Conservation (phyloP, 2,329 filamentous ascomycete species). For the Triangularia verruculosa region DNA sequence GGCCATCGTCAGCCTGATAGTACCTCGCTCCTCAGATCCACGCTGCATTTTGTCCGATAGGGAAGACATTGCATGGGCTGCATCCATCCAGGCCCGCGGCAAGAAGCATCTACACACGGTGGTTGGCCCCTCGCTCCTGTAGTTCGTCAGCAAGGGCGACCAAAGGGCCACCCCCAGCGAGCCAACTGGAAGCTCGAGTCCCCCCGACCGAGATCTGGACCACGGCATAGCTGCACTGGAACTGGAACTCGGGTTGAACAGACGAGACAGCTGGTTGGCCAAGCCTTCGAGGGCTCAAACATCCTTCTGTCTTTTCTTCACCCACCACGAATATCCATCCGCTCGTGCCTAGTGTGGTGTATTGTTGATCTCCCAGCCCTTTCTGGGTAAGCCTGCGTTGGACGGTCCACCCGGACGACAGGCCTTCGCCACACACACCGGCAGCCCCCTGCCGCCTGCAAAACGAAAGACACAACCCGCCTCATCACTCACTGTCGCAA, state of each 20-base stretch:
- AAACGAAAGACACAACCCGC: conserved; percentile 10
- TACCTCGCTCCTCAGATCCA: conserved; percentile 16
- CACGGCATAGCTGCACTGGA: conserved; percentile 18
- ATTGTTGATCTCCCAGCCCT: conserved; percentile 6
- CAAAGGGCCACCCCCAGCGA: conserved; percentile 16
- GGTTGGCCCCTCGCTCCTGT: conserved; percentile 24
- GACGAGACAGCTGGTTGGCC: conserved; percentile 16
- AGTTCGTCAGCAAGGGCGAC: conserved; percentile 25
- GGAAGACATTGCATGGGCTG: conserved; percentile 22
- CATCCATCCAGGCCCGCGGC: conserved; percentile 19
- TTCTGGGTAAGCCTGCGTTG: not conserved
- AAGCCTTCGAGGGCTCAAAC: conserved; percentile 10
- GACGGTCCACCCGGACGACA: conserved; percentile 4
- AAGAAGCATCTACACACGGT: conserved; percentile 16
- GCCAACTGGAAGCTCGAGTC: conserved; percentile 21
- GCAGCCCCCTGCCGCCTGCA: conserved; percentile 12
- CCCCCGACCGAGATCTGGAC: conserved; percentile 18
- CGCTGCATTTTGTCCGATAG: conserved; percentile 21
- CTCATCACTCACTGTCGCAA: conserved; percentile 6
- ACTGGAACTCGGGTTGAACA: conserved; percentile 6
- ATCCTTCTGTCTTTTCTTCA: not conserved
- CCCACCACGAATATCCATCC: not conserved
- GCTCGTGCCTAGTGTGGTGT: not conserved
- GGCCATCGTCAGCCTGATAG: conserved; percentile 17
- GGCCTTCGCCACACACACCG: conserved; percentile 19